These are phyloP conservation scores for Colletotrichum sansevieriae DNA, from an alignment of 2,329 filamentous ascomycete species.

Conservation along the genomic window DNA sequence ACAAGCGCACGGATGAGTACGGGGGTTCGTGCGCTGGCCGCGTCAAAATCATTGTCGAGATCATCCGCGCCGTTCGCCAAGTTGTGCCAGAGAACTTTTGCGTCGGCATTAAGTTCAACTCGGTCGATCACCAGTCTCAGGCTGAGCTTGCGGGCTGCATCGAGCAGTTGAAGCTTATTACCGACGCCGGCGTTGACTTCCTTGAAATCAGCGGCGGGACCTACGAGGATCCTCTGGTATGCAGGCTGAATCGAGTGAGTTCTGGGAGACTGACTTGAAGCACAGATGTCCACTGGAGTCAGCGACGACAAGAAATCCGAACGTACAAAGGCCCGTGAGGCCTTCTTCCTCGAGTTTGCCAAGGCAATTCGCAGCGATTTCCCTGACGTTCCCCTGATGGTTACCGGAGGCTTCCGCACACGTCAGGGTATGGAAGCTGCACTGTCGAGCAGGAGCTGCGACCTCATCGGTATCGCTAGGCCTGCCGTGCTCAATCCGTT, in stretches of 20 bases:
- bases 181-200: constrained; percentile 70
- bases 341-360: constrained; percentile 78
- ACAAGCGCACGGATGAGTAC: constrained; percentile 66
- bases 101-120: constrained; percentile 69
- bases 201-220: constrained; percentile 76
- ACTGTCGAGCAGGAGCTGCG: constrained; percentile 53
- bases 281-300: constrained; percentile 20
- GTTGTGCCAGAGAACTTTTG: constrained; percentile 57
- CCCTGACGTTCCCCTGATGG: constrained; percentile 61
- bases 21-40: constrained; percentile 65
- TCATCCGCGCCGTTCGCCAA: constrained; percentile 58
- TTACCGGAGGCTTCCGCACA: constrained; percentile 74
- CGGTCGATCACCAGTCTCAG: constrained; percentile 66
- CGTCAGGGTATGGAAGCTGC: constrained; percentile 57
- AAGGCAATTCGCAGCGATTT: constrained; percentile 61
- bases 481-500: constrained; percentile 55
- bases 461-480: constrained; percentile 56
- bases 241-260: constrained; percentile 1
- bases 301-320: constrained; percentile 49
- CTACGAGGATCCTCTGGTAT: constrained; percentile 65
- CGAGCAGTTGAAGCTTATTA: constrained; percentile 67
- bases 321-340: constrained; percentile 69
- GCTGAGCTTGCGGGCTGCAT: constrained; percentile 65
- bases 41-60: constrained; percentile 63
- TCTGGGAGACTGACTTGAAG: constrained; percentile 42